Evolutionary conservation across 208 protist species (phyloP).

Genomic region (Leishmania mexicana): DNA sequence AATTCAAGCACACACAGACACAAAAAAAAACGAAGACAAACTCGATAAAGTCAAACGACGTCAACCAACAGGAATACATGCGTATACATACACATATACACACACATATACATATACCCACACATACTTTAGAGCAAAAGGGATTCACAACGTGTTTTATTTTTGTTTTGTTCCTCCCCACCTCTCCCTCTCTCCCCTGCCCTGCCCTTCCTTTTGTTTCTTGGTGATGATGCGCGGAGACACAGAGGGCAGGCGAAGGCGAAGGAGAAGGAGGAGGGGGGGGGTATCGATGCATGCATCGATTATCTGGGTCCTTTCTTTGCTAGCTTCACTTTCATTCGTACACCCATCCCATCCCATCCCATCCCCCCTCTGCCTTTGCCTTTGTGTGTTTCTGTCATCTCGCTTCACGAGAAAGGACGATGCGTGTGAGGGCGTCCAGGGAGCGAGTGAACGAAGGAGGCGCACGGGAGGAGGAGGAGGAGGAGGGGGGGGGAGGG

Average conservation of each 20-base stretch:
- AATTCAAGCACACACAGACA: too few relatives aligned
- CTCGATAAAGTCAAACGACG: too few relatives aligned
- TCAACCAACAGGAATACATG: too few relatives aligned
- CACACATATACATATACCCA: too few relatives aligned
- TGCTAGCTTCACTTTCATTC: background rate
- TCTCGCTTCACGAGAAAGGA: background rate
- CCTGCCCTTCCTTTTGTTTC: background rate
- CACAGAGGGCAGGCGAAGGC: background rate
- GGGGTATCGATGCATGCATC: background rate
- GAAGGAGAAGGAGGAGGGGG: too few relatives aligned
- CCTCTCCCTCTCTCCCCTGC: background rate
- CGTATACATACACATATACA: background rate
- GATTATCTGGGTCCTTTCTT: background rate
- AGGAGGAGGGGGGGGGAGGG: background rate
- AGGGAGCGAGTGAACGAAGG: background rate
- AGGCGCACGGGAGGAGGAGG: background rate
- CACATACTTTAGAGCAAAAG: too few relatives aligned
- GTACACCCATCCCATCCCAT: too few relatives aligned
- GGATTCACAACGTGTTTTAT: too few relatives aligned
- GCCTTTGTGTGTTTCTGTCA: background rate
- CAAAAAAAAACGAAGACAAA: too few relatives aligned
- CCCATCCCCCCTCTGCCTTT: background rate
- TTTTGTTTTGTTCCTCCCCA: background rate
- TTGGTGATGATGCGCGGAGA: background rate
- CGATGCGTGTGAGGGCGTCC: background rate